Evolutionary conservation across 148 eudicot genomes (phyloP).

Genomic region (Fagopyrum esculentum): DNA sequence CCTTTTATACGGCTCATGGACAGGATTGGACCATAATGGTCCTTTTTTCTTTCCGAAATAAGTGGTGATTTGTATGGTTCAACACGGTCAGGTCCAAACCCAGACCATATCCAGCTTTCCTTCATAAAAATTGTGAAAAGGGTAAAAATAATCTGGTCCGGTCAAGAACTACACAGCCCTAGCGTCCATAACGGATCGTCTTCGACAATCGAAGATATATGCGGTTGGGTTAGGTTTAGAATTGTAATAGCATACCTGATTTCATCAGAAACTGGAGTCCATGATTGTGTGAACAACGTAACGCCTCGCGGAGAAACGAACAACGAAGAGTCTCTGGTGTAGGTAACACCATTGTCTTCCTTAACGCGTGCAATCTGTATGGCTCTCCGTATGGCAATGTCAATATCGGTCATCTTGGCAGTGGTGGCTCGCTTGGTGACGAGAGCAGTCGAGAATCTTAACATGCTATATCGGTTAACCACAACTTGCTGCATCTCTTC

Average conservation of each 20-base stretch:
- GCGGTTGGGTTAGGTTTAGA: too few relatives aligned
- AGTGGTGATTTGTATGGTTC: too few relatives aligned
- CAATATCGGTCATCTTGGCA: slow-evolving; percentile 28
- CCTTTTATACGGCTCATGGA: too few relatives aligned
- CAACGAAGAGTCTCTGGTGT: slow-evolving; percentile 39
- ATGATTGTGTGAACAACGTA: slow-evolving; percentile 65
- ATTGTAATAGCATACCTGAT: slow-evolving; percentile 26
- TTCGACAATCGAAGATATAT: too few relatives aligned
- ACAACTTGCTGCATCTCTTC: neutral
- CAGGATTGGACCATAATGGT: too few relatives aligned
- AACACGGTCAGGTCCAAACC: too few relatives aligned
- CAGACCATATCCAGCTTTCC: too few relatives aligned
- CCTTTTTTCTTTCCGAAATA: too few relatives aligned
- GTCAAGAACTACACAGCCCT: too few relatives aligned
- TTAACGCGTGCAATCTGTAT: slow-evolving; percentile 48
- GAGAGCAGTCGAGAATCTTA: neutral
- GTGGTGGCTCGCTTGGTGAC: neutral
- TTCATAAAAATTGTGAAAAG: too few relatives aligned
- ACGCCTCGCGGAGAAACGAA: slow-evolving; percentile 42
- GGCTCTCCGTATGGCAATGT: slow-evolving; percentile 49
- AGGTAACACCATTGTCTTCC: slow-evolving; percentile 24
- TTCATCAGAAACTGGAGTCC: slow-evolving; percentile 42
- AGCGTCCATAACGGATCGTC: too few relatives aligned
- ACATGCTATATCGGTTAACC: neutral
- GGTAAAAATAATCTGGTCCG: too few relatives aligned